phyloP scores from a whole-genome alignment of 163 green algal genomes.

The Scenedesmus sp. region DNA sequence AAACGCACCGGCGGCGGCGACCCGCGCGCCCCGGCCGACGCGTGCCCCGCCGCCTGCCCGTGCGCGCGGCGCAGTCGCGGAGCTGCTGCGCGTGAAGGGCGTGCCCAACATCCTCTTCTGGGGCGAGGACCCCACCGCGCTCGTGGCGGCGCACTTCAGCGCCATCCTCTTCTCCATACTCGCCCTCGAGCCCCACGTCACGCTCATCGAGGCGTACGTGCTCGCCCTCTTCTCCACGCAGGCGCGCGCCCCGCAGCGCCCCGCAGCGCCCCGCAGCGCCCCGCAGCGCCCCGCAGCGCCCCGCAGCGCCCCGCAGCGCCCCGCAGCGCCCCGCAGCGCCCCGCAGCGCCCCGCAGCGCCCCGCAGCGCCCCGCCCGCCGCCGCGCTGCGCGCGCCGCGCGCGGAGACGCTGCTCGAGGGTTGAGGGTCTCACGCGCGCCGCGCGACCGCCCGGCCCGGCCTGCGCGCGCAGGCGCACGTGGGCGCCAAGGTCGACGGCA shows the following conservation, averaged over 20 bases:
- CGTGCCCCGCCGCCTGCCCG: not conserved
- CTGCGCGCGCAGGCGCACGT: constrained; percentile 23
- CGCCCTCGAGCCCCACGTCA: constrained; percentile 45
- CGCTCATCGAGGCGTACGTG: constrained; percentile 75
- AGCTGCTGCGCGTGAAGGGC: constrained; percentile 36
- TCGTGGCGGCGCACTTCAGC: constrained; percentile 70
- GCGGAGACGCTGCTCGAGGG: too few relatives aligned
- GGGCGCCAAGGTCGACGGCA: constrained; percentile 41
- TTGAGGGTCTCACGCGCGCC: too few relatives aligned
- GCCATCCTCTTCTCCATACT: constrained; percentile 74
- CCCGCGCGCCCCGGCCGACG: too few relatives aligned
- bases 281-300: too few relatives aligned
- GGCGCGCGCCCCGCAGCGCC: constrained; percentile 6
- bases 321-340: too few relatives aligned
- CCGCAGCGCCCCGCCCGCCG: too few relatives aligned
- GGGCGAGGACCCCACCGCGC: constrained; percentile 42
- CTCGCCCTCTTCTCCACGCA: constrained; percentile 60
- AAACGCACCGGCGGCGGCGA: too few relatives aligned
- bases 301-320: too few relatives aligned
- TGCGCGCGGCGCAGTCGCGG: constrained; percentile 18
- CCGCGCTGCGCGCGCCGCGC: too few relatives aligned
- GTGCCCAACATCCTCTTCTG: constrained; percentile 65
- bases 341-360: too few relatives aligned
- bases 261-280: too few relatives aligned
- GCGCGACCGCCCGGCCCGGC: too few relatives aligned